Evolutionary conservation across 2,329 filamentous ascomycete species (phyloP).

Genomic region (Neonectria punicea): DNA sequence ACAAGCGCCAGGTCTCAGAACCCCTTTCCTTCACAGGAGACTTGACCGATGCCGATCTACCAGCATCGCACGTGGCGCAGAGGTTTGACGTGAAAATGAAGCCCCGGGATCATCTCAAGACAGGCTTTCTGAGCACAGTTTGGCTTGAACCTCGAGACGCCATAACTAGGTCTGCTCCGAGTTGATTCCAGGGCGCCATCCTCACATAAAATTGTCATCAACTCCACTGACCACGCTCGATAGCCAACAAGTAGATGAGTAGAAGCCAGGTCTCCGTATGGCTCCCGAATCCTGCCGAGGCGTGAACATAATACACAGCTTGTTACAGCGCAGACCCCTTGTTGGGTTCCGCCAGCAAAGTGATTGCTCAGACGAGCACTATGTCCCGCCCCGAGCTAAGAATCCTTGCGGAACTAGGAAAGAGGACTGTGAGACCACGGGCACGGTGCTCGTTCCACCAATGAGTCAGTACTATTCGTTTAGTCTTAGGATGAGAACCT

Average conservation of each 20-base stretch:
- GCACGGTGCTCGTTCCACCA: slow-evolving; percentile 32
- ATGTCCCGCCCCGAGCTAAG: slow-evolving; percentile 23
- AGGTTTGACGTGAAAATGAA: slow-evolving; percentile 24
- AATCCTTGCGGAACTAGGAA: slow-evolving; percentile 30
- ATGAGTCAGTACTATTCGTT: slow-evolving; percentile 54
- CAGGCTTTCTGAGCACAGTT: slow-evolving; percentile 18
- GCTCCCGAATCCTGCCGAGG: slow-evolving; percentile 24
- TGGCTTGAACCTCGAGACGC: slow-evolving; percentile 17
- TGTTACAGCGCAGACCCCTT: slow-evolving; percentile 20
- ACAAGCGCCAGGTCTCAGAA: slow-evolving; percentile 30
- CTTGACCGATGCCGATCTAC: slow-evolving; percentile 23
- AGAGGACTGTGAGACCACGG: slow-evolving; percentile 32
- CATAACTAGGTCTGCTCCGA: slow-evolving; percentile 18
- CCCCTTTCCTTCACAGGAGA: slow-evolving; percentile 32
- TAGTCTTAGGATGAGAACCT: slow-evolving; percentile 49
- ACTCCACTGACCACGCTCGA: slow-evolving; percentile 24
- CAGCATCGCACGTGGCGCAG: slow-evolving; percentile 19
- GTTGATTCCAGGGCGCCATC: slow-evolving; percentile 25
- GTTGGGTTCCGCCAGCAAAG: slow-evolving; percentile 20
- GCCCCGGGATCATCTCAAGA: slow-evolving; percentile 20
- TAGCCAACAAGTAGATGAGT: slow-evolving; percentile 21
- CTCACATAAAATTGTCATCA: slow-evolving; percentile 23
- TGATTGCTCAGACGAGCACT: slow-evolving; percentile 25
- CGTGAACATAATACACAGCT: slow-evolving; percentile 26
- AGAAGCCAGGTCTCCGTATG: slow-evolving; percentile 24